Conservation (phyloP, 257 asterid genomes). For the Solanum habrochaites region DNA sequence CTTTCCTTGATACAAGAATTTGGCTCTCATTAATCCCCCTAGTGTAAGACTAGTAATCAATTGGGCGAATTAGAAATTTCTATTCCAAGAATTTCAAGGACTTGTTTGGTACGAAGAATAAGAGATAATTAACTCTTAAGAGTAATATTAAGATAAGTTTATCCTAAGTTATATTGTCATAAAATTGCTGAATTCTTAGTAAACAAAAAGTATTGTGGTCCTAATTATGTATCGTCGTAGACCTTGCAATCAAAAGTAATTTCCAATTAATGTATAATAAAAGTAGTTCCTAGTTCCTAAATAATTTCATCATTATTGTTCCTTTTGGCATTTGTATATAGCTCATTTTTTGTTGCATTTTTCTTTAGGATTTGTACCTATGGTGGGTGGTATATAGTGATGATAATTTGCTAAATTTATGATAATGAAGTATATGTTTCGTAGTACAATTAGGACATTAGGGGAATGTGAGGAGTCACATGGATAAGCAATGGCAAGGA, state of each 20-base stretch:
- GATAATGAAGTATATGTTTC: not conserved
- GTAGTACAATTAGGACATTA: not conserved
- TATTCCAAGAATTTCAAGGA: too few relatives aligned
- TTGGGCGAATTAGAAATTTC: not conserved
- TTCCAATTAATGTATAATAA: not conserved
- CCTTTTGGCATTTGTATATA: not conserved
- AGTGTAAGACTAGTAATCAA: not conserved
- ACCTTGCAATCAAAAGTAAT: not conserved
- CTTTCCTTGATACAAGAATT: not conserved
- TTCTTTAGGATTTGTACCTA: not conserved
- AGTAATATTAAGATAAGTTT: not conserved
- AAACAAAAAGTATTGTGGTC: not conserved
- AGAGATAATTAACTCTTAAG: not conserved
- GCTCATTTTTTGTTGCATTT: not conserved
- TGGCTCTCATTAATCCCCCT: not conserved
- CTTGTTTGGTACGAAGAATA: not conserved
- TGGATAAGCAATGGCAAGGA: not conserved
- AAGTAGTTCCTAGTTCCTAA: not conserved
- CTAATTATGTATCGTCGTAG: not conserved
- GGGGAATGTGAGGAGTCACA: constrained; percentile 1
- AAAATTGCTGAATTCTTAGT: not conserved
- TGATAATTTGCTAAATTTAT: not conserved
- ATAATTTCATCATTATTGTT: not conserved
- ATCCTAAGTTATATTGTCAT: not conserved
- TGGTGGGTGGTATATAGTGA: not conserved